Evolutionary conservation across 441 rosid species (phyloP), one percentile per base, ranked within the genome.

Genomic region (Oxalis stricta): DNA sequence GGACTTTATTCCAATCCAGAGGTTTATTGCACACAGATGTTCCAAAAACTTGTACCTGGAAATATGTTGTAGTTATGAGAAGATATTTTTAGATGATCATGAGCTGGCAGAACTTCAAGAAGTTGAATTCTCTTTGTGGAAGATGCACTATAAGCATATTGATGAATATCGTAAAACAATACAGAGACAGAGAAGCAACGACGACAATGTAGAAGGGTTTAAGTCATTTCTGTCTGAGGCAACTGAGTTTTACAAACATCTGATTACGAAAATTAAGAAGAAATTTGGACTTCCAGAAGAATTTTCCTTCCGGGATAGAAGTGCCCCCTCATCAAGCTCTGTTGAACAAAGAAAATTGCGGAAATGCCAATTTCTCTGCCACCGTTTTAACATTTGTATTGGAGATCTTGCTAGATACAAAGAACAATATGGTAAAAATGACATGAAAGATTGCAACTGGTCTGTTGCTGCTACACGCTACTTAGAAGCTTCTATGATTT

Each of bases 341-440:
- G 54, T 52, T 48, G 76, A 69, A 38, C 58, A 66, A 21, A 57
- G 45, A 43, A 61, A 60, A 49, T 39, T 60, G 52, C 67, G 50
- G 65, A 80, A 61, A 48, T 63, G 75, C 48, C 71, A 64, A 49
- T 76, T 78, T 71, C 61, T 85, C 33, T 75, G 81, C 64, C 87
- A 89, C 55, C 83, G 96, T 6, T 70, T 89, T 65, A 72, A 71
- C 7, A 74, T 85, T 36, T 85, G 98, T 72, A 86, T 85, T 2
- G 96, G 98, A 26, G 96, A 82, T 73, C 82, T 85, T 15, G 82
- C 84, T 59, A 76, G 96, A 65, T 85, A 89, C 64, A 78, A 59
- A 64, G 94, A 82, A 45, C 84, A 74, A 44, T 75, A 61, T 43
- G 68, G 70, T 58, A 72, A 60, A 19, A 40, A 70, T 5, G 65